Percentiles rank a stretch among this genome's conserved stretches.
phyloP scores from a whole-genome alignment of 2,329 filamentous ascomycete genomes.

The Alternaria longipes region DNA sequence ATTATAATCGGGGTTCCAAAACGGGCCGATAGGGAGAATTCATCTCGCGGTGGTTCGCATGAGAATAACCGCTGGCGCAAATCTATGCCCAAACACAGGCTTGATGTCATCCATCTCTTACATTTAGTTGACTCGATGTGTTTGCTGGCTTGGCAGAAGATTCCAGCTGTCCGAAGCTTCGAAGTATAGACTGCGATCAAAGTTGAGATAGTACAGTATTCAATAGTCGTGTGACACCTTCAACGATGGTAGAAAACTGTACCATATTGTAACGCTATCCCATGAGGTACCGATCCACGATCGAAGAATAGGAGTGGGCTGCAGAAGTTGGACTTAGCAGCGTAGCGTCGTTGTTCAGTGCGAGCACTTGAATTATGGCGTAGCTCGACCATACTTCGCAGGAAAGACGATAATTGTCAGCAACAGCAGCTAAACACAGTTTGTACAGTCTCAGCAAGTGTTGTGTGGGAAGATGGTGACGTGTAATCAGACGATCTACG shows the following conservation, averaged over 20 bases:
- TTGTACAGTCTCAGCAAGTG: not conserved
- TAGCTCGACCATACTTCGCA: not conserved
- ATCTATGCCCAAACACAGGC: not conserved
- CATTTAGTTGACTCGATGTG: not conserved
- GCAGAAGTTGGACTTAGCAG: not conserved
- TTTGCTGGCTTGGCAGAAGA: not conserved
- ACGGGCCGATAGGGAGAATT: not conserved
- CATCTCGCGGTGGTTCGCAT: not conserved
- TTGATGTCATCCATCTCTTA: slow-evolving; percentile 2
- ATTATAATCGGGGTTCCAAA: not conserved
- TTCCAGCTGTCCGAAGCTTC: not conserved
- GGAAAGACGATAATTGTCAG: not conserved
- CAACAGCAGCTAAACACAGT: not conserved
- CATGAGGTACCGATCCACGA: not conserved
- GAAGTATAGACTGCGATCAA: not conserved
- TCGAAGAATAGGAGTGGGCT: not conserved
- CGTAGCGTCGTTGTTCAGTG: not conserved
- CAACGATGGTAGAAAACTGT: not conserved
- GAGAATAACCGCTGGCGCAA: not conserved
- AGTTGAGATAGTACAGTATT: not conserved
- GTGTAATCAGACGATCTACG: not conserved
- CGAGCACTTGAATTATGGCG: not conserved
- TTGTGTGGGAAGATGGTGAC: slow-evolving; percentile 1
- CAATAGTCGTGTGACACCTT: not conserved
- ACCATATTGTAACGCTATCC: not conserved